Evolutionary conservation across 805 yeast species (phyloP).

Genomic region (Candida chilensis): DNA sequence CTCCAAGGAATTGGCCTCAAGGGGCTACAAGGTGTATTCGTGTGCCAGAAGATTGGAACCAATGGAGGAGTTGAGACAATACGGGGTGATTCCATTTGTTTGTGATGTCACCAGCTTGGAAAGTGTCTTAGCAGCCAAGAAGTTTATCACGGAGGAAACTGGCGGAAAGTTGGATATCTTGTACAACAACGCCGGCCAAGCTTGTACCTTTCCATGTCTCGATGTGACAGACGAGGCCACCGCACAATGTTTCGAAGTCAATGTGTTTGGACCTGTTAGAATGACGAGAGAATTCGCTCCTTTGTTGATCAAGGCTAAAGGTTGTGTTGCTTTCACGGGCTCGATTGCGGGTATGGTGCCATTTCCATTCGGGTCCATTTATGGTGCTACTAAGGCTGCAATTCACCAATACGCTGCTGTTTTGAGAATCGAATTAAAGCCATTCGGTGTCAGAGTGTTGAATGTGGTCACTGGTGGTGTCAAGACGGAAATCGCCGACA

Average conservation of each 20-base stretch:
- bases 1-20: slow-evolving; percentile 30
- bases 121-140: slow-evolving; percentile 34
- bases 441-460: slow-evolving; percentile 63
- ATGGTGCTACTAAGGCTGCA: slow-evolving; percentile 67
- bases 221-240: slow-evolving; percentile 53
- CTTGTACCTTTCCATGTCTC: slow-evolving; percentile 62
- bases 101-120: slow-evolving; percentile 51
- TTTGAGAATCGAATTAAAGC: slow-evolving; percentile 57
- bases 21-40: slow-evolving; percentile 28
- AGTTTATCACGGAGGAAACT: slow-evolving; percentile 27
- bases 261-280: slow-evolving; percentile 64
- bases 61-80: slow-evolving; percentile 42
- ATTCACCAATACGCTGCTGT: slow-evolving; percentile 62
- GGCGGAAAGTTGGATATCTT: slow-evolving; percentile 48
- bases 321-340: slow-evolving; percentile 68
- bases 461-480: slow-evolving; percentile 75
- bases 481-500: slow-evolving; percentile 59
- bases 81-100: slow-evolving; percentile 33
- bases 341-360: slow-evolving; percentile 58
- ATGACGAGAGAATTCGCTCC: slow-evolving; percentile 48
- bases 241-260: slow-evolving; percentile 48
- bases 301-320: slow-evolving; percentile 53
- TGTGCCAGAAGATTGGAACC: slow-evolving; percentile 62
- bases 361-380: slow-evolving; percentile 63
- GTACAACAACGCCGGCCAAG: slow-evolving; percentile 71